Evolutionary conservation across 148 eudicot genomes (phyloP).

Genomic region (Suaeda aralocaspica): DNA sequence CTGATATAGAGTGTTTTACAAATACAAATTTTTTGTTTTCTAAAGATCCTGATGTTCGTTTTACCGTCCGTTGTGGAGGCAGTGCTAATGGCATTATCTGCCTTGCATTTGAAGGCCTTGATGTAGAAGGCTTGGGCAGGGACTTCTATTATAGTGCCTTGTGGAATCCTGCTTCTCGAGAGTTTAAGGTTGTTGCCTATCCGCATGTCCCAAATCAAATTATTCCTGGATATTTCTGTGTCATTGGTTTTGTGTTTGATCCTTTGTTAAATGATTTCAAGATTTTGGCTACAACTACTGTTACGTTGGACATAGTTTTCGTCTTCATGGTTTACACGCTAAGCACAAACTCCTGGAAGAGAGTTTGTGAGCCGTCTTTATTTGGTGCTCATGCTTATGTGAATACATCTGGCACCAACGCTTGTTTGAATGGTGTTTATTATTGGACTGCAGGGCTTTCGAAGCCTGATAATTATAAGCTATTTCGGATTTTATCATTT

Average conservation of each 20-base stretch:
- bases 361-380: background rate
- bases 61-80: background rate
- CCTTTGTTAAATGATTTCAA: background rate
- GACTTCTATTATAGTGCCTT: background rate
- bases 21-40: background rate
- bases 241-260: background rate
- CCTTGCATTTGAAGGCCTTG: background rate
- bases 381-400: background rate
- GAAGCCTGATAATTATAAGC: background rate
- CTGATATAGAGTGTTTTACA: slow-evolving; percentile 1
- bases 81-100: slow-evolving; percentile 2
- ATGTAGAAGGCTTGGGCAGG: background rate
- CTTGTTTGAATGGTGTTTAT: background rate
- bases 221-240: background rate
- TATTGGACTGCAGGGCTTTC: background rate
- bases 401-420: background rate
- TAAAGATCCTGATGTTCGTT: background rate
- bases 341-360: background rate
- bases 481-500: background rate
- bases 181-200: slow-evolving; percentile 7
- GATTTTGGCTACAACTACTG: background rate
- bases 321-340: background rate
- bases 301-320: background rate
- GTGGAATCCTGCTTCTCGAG: slow-evolving; percentile 19
- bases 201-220: background rate